Evolutionary conservation across 176 grass and related monocot genomes (phyloP), one percentile per base, ranked within the genome.

Genomic region (Puccinellia tenuiflora): DNA sequence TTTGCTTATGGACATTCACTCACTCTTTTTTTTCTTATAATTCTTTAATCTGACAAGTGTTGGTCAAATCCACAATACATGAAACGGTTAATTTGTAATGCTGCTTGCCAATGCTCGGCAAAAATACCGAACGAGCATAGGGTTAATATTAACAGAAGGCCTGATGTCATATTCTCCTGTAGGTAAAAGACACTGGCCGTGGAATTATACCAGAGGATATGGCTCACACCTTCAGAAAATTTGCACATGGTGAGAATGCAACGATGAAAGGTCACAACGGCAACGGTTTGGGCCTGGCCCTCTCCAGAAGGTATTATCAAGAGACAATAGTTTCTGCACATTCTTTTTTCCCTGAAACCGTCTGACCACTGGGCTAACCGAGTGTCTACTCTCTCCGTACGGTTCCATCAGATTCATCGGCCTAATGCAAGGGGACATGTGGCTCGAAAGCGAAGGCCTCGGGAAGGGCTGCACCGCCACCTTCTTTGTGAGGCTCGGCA

Each of bases 121-220:
- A 87, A 57, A 68, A 21, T 28, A 79, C 13, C 5, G 3, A 67
- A 68, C 7, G 59, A 77, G 39, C 3, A 0, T 30, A 31, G 25
- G 7, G 37, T 15, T 47, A 79, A 15, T 39, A 29, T 53, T 28
- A 82, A 29, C 38, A 55, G 14, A 59, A 76, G 31, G 52, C n/a
- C 74, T 82, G 45, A 78, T 65, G 33, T 0, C 8, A 29, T 56
- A 50, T 86, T 69, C 28, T 82, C 13, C 0, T 81, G 75, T 76
- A 97, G 94, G 88, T 97, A 34, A 92, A 92, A 85, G 92, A 94
- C 66, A 97, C 94, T 0, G 92, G 92, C 37, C 84, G 88, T 60
- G 94, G 94, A 68, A 94, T 97, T 26, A 88, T 40, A 43, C 68
- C 90, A 16, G 90, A 94, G 75, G 88, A 97, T 71, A 83, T 94